Evolutionary conservation across 1,284 basidiomycete species (phyloP).

Genomic region (Fomitiporia mediterranea): DNA sequence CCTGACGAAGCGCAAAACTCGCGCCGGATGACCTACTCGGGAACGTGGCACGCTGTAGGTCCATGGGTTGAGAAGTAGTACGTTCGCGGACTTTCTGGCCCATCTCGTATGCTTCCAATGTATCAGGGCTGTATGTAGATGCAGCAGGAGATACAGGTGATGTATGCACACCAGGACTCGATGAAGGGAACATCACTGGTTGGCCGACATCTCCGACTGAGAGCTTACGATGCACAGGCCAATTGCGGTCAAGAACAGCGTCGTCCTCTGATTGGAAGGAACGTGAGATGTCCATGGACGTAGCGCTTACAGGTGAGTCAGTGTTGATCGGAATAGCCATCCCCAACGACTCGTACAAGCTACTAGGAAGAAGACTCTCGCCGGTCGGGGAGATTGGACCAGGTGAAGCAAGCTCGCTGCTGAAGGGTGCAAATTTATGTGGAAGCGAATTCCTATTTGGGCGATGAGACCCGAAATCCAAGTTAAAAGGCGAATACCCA

Average conservation of each 20-base stretch:
- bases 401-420: slow-evolving; percentile 28
- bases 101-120: slow-evolving; percentile 8
- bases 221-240: slow-evolving; percentile 27
- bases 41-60: slow-evolving; percentile 17
- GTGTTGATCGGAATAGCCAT: slow-evolving; percentile 1
- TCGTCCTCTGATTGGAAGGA: slow-evolving; percentile 57
- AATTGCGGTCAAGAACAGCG: slow-evolving; percentile 46
- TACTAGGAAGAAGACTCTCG: slow-evolving; percentile 52
- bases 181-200: slow-evolving; percentile 35
- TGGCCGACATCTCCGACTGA: slow-evolving; percentile 38
- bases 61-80: slow-evolving; percentile 10
- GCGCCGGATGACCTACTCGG: background rate
- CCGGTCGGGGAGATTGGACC: slow-evolving; percentile 42
- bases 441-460: background rate
- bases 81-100: slow-evolving; percentile 6
- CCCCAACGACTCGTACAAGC: slow-evolving; percentile 55
- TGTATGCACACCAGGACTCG: background rate
- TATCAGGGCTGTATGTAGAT: background rate
- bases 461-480: slow-evolving; percentile 3
- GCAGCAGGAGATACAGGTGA: slow-evolving; percentile 8
- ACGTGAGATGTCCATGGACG: slow-evolving; percentile 35
- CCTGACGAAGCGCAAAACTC: background rate
- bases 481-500: slow-evolving; percentile 5
- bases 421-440: slow-evolving; percentile 16
- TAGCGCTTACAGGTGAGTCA: slow-evolving; percentile 21